Conservation (phyloP, 345 rosid species). For the Eucalyptus tenuipes region DNA sequence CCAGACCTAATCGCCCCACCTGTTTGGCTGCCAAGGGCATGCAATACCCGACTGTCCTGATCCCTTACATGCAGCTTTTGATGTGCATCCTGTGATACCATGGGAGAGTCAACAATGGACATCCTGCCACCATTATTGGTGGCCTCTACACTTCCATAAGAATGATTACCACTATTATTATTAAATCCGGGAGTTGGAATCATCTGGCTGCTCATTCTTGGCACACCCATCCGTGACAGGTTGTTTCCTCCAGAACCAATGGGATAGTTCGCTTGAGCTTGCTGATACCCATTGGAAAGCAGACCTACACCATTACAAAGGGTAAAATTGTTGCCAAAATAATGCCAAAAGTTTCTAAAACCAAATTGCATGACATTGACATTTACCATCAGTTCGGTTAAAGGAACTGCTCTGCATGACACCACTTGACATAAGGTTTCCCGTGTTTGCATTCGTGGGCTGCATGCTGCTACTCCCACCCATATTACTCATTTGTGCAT, state of each 20-base stretch:
- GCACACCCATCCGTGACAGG: conserved; percentile 51
- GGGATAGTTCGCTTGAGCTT: conserved; percentile 45
- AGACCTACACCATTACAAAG: conserved; percentile 30
- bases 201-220: conserved; percentile 69
- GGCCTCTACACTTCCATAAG: conserved; percentile 57
- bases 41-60: conserved; percentile 59
- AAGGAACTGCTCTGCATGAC: conserved; percentile 42
- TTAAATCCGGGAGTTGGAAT: conserved; percentile 91
- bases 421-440: conserved; percentile 33
- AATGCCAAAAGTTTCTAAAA: background rate
- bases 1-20: conserved; percentile 48
- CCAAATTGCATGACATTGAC: background rate
- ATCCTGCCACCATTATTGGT: conserved; percentile 46
- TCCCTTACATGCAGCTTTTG: conserved; percentile 52
- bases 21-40: conserved; percentile 63
- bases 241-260: conserved; percentile 57
- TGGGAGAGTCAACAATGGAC: conserved; percentile 51
- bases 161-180: conserved; percentile 30
- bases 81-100: conserved; percentile 50
- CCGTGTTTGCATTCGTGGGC: conserved; percentile 34
- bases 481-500: conserved; percentile 34
- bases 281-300: conserved; percentile 60
- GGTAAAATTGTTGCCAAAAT: background rate
- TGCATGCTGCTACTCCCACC: conserved; percentile 36
- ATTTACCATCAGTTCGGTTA: conserved; percentile 33